Evolutionary conservation across 768 basidiomycete genomes (phyloP), one percentile per base, ranked within the genome.

Genomic region (Rossbeevera mucosa): DNA sequence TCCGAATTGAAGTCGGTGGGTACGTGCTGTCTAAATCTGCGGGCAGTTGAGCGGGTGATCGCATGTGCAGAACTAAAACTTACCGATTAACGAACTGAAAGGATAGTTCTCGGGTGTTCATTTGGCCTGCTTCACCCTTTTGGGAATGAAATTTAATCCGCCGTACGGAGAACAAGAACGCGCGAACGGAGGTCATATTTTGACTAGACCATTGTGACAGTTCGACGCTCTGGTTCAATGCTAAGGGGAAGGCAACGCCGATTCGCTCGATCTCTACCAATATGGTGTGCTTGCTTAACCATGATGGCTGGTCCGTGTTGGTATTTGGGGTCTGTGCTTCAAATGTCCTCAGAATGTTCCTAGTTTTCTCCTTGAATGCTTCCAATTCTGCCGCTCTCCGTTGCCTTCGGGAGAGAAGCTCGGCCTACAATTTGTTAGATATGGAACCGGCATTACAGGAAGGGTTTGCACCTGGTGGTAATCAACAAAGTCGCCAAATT

Each of bases 171-270:
- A 94, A 86, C 21, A 98, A 70, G 70, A 98, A 90, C 0, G 94
- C 94, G 7, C 83, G 82, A 28, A 89, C 78, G 28, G 80, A 71
- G 8, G 68, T 57, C 16, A 66, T 69, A 48, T 78, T 75, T 36
- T 66, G 68, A 51, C 64, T 64, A 48, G 71, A 73, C 46, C 70
- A 65, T 21, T 59, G 53, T 25, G 78, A 76, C 29, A 82, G 59
- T 49, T 78, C 80, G 7, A 88, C 71, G 24, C 80, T 77, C 55
- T 78, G 76, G 49, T 83, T 79, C 48, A 83, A 75, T 1, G 79
- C 79, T 24, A 97, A 74, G 1, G 95, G 95, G 60, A 98, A 91
- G 5, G 92, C 94, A 3, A 93, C 80, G n/a, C 94, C 94, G 30
- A 97, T 76, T 58, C 86, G 83, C 25, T 74, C 72, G 51, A 88